Percentiles rank a stretch among this genome's conserved stretches.
phyloP scores from a whole-genome alignment of 2,329 filamentous ascomycete species.

The Hypoxylon sp. region DNA sequence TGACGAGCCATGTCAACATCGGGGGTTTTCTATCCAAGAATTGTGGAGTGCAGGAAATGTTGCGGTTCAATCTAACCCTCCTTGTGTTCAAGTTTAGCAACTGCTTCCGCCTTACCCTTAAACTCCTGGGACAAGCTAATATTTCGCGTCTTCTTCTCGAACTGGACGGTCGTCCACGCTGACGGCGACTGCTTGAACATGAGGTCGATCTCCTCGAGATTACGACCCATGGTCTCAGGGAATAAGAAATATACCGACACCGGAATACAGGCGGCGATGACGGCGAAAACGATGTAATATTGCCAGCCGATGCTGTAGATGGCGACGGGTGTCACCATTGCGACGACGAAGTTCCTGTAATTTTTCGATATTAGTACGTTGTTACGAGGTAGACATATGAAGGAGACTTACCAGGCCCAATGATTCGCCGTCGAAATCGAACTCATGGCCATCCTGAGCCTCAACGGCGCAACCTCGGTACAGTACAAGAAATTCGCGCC shows the following conservation, averaged over 20 bases:
- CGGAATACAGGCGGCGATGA: slow-evolving; percentile 62
- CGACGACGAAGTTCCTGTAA: slow-evolving; percentile 60
- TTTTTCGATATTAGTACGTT: not conserved
- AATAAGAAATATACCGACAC: slow-evolving; percentile 62
- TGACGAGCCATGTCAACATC: slow-evolving; percentile 4
- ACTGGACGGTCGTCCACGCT: slow-evolving; percentile 56
- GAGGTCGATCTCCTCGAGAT: slow-evolving; percentile 62
- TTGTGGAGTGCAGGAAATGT: not conserved
- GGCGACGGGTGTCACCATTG: slow-evolving; percentile 63
- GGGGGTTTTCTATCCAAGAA: not conserved
- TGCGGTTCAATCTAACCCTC: slow-evolving; percentile 11
- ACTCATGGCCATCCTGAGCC: slow-evolving; percentile 68
- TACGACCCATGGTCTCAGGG: slow-evolving; percentile 66
- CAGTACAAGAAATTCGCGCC: slow-evolving; percentile 73
- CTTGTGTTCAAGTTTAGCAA: slow-evolving; percentile 22
- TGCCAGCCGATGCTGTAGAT: slow-evolving; percentile 66
- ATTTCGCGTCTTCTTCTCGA: slow-evolving; percentile 55
- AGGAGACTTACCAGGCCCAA: slow-evolving; percentile 62
- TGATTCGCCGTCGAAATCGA: slow-evolving; percentile 69
- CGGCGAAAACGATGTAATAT: slow-evolving; percentile 67
- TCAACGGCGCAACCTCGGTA: slow-evolving; percentile 68
- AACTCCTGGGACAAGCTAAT: slow-evolving; percentile 54
- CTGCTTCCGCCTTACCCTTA: slow-evolving; percentile 45
- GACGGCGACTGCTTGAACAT: slow-evolving; percentile 61
- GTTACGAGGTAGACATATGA: not conserved